Conservation (phyloP, 108 stramenopile species). For the Nitzschia palea region DNA sequence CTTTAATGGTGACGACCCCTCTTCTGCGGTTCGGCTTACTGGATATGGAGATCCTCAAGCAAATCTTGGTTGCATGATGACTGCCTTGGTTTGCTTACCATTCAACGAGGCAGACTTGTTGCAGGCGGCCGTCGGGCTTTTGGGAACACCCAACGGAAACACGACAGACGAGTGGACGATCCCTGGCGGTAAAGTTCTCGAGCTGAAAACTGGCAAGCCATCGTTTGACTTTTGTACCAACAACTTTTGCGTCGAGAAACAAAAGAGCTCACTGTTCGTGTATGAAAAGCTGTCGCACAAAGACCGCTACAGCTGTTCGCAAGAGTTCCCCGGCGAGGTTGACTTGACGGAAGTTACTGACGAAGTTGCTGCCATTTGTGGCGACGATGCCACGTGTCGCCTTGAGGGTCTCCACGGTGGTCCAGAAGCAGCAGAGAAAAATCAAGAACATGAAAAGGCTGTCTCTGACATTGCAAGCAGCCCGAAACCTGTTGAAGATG, state of each 20-base stretch:
- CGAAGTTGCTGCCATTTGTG: constrained; percentile 1
- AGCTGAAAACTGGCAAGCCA: no score
- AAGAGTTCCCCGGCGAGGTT: background rate
- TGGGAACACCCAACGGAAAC: background rate
- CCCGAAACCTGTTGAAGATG: no score
- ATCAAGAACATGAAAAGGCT: no score
- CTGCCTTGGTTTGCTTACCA: background rate
- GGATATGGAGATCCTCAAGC: background rate
- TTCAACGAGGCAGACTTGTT: background rate
- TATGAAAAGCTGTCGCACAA: background rate
- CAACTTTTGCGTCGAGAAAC: background rate
- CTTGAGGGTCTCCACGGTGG: background rate
- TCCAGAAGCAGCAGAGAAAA: constrained; percentile 2
- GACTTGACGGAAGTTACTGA: background rate
- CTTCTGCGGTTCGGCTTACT: background rate
- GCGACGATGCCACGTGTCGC: background rate
- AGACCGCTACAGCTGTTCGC: background rate
- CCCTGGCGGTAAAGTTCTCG: background rate
- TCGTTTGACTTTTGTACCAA: constrained; percentile 9
- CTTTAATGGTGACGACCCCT: background rate
- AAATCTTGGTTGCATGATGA: background rate
- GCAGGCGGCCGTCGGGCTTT: background rate
- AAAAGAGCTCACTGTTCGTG: background rate
- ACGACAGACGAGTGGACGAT: constrained; percentile 9
- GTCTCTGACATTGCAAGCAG: no score